These are phyloP conservation scores for Phyllosticta ampelicida DNA, from an alignment of 2,329 filamentous ascomycete species.

Conservation along the genomic window DNA sequence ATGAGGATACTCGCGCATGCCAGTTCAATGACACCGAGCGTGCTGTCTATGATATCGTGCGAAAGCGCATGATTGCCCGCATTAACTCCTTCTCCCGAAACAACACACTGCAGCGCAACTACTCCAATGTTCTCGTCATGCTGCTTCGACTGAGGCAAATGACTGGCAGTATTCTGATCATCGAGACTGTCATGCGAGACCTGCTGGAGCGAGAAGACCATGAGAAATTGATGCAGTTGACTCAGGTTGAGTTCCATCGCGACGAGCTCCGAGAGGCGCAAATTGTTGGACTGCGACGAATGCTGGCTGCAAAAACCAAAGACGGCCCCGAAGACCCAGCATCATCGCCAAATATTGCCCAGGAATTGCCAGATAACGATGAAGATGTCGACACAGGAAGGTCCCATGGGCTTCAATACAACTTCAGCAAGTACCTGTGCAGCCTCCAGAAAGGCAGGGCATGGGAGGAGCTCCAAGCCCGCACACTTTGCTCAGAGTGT, in stretches of 20 bases:
- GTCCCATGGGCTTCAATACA: conserved; percentile 27
- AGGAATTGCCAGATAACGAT: neutral
- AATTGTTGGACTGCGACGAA: conserved; percentile 1
- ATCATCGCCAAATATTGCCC: too few species aligned
- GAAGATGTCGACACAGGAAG: conserved; percentile 16
- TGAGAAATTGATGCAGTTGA: conserved; percentile 29
- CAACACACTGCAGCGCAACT: conserved; percentile 22
- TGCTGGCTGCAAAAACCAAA: neutral
- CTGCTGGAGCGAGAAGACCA: conserved; percentile 37
- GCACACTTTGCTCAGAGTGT: conserved; percentile 36
- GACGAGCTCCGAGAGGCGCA: neutral
- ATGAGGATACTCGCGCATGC: conserved; percentile 32
- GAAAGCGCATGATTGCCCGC: conserved; percentile 29
- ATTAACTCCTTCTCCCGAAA: conserved; percentile 28
- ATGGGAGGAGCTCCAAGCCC: conserved; percentile 33
- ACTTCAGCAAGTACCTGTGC: conserved; percentile 33
- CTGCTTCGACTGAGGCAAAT: conserved; percentile 42
- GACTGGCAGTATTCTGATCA: conserved; percentile 38
- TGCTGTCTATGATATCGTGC: conserved; percentile 44
- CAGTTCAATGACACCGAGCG: conserved; percentile 44
- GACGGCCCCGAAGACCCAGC: neutral
- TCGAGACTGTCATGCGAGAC: conserved; percentile 35
- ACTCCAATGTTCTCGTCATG: conserved; percentile 34
- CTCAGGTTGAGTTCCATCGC: conserved; percentile 16
- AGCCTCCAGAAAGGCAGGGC: conserved; percentile 23